Evolutionary conservation across 495 filamentous ascomycete species (phyloP), one percentile per base, ranked within the genome.

Genomic region (Penicillium canescens): DNA sequence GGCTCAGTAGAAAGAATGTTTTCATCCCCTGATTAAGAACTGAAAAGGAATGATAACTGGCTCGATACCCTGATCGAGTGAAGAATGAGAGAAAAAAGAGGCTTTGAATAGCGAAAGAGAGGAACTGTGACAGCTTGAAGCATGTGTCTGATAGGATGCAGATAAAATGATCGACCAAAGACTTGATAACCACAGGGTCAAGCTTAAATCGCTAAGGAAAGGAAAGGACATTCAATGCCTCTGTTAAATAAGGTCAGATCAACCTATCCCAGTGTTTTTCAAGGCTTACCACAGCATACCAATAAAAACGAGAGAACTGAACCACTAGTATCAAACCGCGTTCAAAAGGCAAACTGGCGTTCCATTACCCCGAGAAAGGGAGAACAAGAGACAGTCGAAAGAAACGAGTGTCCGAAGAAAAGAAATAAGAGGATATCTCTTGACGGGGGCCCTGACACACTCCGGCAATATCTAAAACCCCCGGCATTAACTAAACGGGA

Each of bases 141-240:
- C 16, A 52, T 56, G 42, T 57, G 41, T 21, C 51, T 51, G 50
- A 33, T 52, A 26, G 54, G 46, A 50, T 51, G 56, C 64, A 48
- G 56, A 41, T 42, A 47, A 43, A 41, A 53, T 20, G 58, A 60
- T 56, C 43, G 35, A 46, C 38, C 50, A 55, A 49, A 43, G 55
- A 58, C 48, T 42, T 31, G 28, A 33, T 14, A 43, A 50, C 34
- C 44, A 50, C 46, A 39, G 56, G 43, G 52, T 42, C 50, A 42
- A 54, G 44, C 31, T 39, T 16, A 23, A 10, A 44, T 54, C 37
- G 59, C 42, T 55, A 66, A 70, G 28, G 58, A 64, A 61, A 57
- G 61, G 13, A 67, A 62, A 26, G 66, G 64, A 9, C 70, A 72
- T 51, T 75, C 72, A 75, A 73, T 72, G 67, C 69, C 72, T 61